Base-by-base conservation (phyloP, 1,284 basidiomycete genomes). In the Neonothopanus nambi region DNA sequence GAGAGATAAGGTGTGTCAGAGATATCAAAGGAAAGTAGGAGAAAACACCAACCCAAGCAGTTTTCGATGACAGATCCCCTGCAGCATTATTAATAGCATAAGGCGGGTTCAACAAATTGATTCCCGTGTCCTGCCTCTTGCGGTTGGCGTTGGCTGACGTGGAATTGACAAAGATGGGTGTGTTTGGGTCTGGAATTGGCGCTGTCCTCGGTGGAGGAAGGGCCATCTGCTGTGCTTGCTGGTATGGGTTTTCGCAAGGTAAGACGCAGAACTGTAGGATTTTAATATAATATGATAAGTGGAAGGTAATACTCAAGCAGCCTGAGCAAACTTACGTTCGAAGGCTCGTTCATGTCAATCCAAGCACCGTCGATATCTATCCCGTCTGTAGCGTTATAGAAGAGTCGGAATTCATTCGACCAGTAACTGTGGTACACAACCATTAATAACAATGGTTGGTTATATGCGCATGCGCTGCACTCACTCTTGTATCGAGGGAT, bases 331-430 rank as follows among this genome's bases (percentile, higher is more conserved):
- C 38, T 40, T n/a, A 23, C 82, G 58, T 78, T 86, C 3, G 84
- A 66, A 11, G 85, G 84, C 56, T 87, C 85, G 63, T 87, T 87
- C 84, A 87, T 87, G 60, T 87, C 85, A 38, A 87, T 86, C 85
- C 85, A 18, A 12, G 75, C 76, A 12, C 84, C 85, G 59, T 87
- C 85, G 30, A 87, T 84, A 57, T 87, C 82, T 17, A 86, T 57
- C 3, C 85, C 85, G 1, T 69, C 76, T 6, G 72, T 59, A 0
- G 79, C 73, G 60, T 73, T 72, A 64, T 85, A 89, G 71, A 89
- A 89, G 7, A 71, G 55, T 20, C 69, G 60, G 57, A 87, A 87
- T 62, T 89, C 85, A 44, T 73, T 75, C 11, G 70, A 77, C 87
- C 87, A 89, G 65, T 76, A 83, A n/a, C 80, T 83, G 49, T 15